Conservation (phyloP, 495 filamentous ascomycete genomes). For the Aeminium ludgeri region DNA sequence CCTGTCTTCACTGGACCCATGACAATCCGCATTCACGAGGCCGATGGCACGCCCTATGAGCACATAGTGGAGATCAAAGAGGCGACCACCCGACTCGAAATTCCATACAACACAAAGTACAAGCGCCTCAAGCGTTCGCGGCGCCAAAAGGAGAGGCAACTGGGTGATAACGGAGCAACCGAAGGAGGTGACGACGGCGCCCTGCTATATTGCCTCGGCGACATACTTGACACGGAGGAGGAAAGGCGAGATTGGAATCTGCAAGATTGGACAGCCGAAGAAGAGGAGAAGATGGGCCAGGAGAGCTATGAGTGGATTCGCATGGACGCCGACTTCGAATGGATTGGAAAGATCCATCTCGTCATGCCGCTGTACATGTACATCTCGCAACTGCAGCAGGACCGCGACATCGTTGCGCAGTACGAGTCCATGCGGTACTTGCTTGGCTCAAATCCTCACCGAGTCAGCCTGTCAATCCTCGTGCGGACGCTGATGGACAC, state of each 20-base stretch:
- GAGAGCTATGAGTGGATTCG: constrained; percentile 98
- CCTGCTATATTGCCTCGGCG: constrained; percentile 79
- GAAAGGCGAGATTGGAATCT: constrained; percentile 74
- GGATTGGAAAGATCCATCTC: constrained; percentile 68
- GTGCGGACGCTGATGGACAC: constrained; percentile 76
- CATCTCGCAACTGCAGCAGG: constrained; percentile 89
- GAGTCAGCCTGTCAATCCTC: constrained; percentile 69
- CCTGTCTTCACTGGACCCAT: constrained; percentile 84
- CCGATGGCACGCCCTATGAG: constrained; percentile 95
- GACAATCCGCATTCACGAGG: constrained; percentile 96
- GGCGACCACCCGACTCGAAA: constrained; percentile 62
- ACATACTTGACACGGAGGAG: constrained; percentile 67
- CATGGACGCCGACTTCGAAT: constrained; percentile 96
- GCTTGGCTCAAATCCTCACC: constrained; percentile 40
- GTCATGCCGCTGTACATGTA: constrained; percentile 92
- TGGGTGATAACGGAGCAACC: constrained; percentile 40
- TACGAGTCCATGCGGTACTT: constrained; percentile 61
- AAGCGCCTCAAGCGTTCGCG: constrained; percentile 89
- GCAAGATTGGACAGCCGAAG: constrained; percentile 69
- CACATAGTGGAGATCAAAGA: constrained; percentile 94
- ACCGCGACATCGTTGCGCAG: constrained; percentile 90
- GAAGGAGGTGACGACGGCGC: constrained; percentile 63
- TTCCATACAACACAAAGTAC: constrained; percentile 98
- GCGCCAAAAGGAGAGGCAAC: constrained; percentile 64
- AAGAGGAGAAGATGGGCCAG: constrained; percentile 76